Evolutionary conservation across 768 basidiomycete genomes (phyloP), one percentile per base, ranked within the genome.

Genomic region (Boletus coccyginus): DNA sequence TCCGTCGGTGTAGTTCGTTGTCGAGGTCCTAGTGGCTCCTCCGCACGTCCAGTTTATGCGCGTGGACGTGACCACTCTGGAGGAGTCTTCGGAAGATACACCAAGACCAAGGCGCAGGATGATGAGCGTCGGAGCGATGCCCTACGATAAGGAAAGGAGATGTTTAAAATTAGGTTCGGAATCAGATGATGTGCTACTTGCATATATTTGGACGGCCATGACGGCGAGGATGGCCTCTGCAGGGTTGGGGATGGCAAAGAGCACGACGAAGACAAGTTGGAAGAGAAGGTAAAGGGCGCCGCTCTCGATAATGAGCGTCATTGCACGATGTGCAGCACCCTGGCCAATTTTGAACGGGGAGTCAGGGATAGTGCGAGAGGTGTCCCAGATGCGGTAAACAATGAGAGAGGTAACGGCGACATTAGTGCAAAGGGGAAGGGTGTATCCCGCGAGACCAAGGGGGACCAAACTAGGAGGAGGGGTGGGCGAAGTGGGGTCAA

Each of bases 321-420:
- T 69, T 3, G 73, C 76, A 19, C 52, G 66, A 36, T 54, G 63
- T 5, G 65, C 54, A 1, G 60, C 60, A 12, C 63, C 59, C 19
- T 53, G 53, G 12, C 52, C 54, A 51, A 66, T 40, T 12, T 60
- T 47, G 16, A 63, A 2, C 2, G 50, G 53, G 8, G 64, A 48
- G 24, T 58, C 47, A 10, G 50, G 49, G n/a, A 55, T 45, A 13
- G 50, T 1, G 41, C 62, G 62, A 7, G 65, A 66, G 42, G 61
- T 56, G 39, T 59, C 53, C 74, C 73, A 78, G 31, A 80, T 74
- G 33, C 74, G 75, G 38, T 51, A 65, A 19, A 72, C 71, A 45
- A 79, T 79, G 64, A 80, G 72, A 13, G 51, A 45, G 7, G 78
- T 79, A 35, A 78, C 69, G 27, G 79, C 52, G 60, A 75, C 49